A percentile compares a stretch with the other conserved stretches of the same genome.
Conservation (phyloP, 306 rosid genomes). For the Pyrus communis region DNA sequence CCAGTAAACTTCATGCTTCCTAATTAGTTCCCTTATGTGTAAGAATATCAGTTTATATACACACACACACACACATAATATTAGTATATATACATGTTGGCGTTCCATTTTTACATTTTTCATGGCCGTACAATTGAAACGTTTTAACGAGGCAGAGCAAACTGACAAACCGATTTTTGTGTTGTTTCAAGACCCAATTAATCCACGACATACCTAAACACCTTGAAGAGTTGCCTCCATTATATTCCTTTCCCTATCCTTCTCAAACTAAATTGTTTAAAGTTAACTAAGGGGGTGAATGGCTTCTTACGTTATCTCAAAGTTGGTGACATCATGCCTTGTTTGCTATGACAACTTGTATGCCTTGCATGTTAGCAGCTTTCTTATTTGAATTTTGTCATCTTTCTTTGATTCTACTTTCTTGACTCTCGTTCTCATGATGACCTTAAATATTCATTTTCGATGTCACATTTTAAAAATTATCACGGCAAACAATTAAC, state of each 20-base stretch:
- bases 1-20: constrained; percentile 1
- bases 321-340: neutral
- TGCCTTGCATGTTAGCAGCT: too few relatives aligned
- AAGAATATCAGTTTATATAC: neutral
- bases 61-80: too few relatives aligned
- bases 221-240: neutral
- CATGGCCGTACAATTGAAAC: neutral
- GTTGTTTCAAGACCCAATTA: neutral
- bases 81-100: neutral
- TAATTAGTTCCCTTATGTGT: neutral
- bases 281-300: neutral
- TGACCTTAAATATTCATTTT: too few relatives aligned
- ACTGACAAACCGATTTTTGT: neutral
- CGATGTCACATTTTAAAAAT: too few relatives aligned
- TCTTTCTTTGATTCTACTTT: too few relatives aligned
- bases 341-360: neutral
- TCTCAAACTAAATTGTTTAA: neutral
- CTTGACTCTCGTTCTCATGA: too few relatives aligned
- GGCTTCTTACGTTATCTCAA: neutral
- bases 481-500: too few relatives aligned
- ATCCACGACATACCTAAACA: neutral
- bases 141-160: neutral
- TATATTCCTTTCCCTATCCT: neutral
- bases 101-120: neutral
- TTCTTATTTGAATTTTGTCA: neutral